Conservation (phyloP, 352 stramenopile species). For the Phytopythium chamaehyphon region DNA sequence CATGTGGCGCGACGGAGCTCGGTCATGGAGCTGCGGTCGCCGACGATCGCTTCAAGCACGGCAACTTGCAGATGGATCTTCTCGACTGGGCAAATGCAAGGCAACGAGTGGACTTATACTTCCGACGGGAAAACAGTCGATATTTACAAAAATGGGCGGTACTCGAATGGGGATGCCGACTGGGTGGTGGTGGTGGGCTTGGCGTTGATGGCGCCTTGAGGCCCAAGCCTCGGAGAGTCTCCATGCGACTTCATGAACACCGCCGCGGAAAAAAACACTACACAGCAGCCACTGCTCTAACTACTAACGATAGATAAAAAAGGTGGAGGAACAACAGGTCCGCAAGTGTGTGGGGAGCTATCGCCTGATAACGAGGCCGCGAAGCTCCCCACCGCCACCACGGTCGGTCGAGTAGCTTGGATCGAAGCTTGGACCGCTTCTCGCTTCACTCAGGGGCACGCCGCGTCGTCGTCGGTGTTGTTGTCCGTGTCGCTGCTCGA, state of each 20-base stretch:
- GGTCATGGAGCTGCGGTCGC: slow-evolving; percentile 17
- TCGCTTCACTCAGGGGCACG: slow-evolving; percentile 7
- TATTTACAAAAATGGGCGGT: too few species aligned
- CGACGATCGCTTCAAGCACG: too few species aligned
- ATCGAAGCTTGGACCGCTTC: slow-evolving; percentile 21
- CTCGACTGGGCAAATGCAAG: too few species aligned
- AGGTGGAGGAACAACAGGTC: background rate
- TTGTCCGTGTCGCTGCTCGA: slow-evolving; percentile 10
- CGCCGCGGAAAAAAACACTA: background rate
- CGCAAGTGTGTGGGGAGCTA: background rate
- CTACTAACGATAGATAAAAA: background rate
- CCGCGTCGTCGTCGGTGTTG: slow-evolving; percentile 9
- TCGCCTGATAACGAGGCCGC: slow-evolving; percentile 10
- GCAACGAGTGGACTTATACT: too few species aligned
- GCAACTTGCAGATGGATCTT: too few species aligned
- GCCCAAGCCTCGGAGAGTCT: too few species aligned
- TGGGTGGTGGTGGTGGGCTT: too few species aligned
- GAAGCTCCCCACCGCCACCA: slow-evolving; percentile 1
- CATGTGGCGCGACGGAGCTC: slow-evolving; percentile 44
- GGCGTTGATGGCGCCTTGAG: too few species aligned
- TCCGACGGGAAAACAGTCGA: too few species aligned
- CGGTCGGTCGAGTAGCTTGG: too few species aligned
- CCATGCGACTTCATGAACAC: too few species aligned
- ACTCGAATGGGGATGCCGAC: too few species aligned
- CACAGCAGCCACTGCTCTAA: background rate